Base-by-base conservation (phyloP, 1,284 basidiomycete species). In the Sparassis latifolia region DNA sequence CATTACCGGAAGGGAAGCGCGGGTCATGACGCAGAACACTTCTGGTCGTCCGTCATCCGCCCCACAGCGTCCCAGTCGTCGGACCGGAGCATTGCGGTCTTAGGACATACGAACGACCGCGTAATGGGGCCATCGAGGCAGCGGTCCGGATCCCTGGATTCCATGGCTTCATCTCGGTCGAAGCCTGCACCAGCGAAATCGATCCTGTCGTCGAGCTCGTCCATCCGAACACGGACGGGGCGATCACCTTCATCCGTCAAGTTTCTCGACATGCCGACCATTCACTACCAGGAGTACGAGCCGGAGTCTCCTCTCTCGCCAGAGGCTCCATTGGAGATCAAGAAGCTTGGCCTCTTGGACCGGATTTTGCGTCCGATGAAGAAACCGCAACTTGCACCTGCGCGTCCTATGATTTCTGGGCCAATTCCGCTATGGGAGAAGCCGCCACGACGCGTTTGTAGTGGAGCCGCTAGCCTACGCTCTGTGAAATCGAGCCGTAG, bases 161-260 rank as follows among this genome's bases (percentile, higher is more conserved):
- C 63, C 37, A 65, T 60, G 10, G 55, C 62, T 33, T 64, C 63
- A 38, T 65, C 62, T n/a, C 59, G 60, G 10, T 61, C 61, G 33
- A 56, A 60, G 47, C 64, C 63, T 33, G 58, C 62, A 1, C 65
- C 65, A 3, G 63, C 64, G n/a, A 64, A 63, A 53, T 66, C 64
- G 12, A 67, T 66, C 44, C 58, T 66, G 5, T 65, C 65, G 33
- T 65, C 62, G 30, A 57, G 60, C 46, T 59, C 62, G 10, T 65
- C 69, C 30, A 66, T 63, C 31, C 56, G 62, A 42, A 63, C 70
- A 33, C 63, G 58, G 49, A 69, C 59, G 54, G 66, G 55, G 38
- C 67, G 66, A 6, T 65, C 67, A 4, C 58, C 71, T 6, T 61
- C 70, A 1, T 75, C 73, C 20, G 74, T 74, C 28, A 74, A 75